A percentile compares a stretch with the other conserved stretches of the same genome.
Conservation (phyloP, 257 asterid species). For the Solanum paucissectum region DNA sequence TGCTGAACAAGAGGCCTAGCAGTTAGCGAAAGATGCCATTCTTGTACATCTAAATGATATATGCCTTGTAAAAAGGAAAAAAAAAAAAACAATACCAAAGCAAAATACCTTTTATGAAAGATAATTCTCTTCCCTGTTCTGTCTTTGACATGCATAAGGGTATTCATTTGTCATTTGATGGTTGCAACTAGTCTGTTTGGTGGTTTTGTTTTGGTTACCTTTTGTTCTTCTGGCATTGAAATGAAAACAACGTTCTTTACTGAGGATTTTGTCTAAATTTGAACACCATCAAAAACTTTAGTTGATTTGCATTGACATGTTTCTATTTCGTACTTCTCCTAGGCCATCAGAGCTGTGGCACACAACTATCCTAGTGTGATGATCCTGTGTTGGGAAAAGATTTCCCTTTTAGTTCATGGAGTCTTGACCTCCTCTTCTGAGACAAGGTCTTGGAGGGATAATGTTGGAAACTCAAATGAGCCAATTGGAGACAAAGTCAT, state of each 20-base stretch:
- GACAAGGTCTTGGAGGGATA: conserved; percentile 49
- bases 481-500: conserved; percentile 60
- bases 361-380: conserved; percentile 79
- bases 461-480: conserved; percentile 33
- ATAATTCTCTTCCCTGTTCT: background rate
- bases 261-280: background rate
- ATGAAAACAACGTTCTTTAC: background rate
- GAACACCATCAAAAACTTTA: background rate
- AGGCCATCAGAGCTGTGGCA: conserved; percentile 89
- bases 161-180: background rate
- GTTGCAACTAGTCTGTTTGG: background rate
- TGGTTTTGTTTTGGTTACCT: background rate
- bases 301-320: background rate
- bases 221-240: background rate
- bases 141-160: background rate
- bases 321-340: conserved; percentile 16
- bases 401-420: conserved; percentile 41
- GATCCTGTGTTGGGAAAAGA: conserved; percentile 61
- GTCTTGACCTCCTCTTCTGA: conserved; percentile 40
- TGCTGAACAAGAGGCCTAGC: background rate
- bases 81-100: background rate
- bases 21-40: background rate
- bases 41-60: background rate
- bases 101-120: background rate
- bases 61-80: background rate